phyloP scores from a whole-genome alignment of 2,329 filamentous ascomycete genomes.

The Fusarium nematophilum region DNA sequence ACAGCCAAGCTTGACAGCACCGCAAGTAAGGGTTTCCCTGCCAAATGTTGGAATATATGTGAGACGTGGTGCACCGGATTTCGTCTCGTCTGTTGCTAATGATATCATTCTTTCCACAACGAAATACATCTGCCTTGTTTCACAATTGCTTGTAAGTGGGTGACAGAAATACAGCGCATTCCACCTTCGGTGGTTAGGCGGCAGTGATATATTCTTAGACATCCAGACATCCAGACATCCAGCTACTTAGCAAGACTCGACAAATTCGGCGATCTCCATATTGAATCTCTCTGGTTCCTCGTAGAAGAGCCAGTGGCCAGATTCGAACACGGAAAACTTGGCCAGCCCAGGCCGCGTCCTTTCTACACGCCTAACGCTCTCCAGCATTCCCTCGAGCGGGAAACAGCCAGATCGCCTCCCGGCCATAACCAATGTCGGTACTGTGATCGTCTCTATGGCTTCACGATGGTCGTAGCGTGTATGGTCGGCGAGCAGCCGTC shows the following conservation, averaged over 20 bases:
- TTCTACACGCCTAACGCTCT: slow-evolving; percentile 40
- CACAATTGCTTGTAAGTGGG: slow-evolving; percentile 5
- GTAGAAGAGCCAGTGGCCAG: slow-evolving; percentile 44
- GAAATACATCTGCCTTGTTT: slow-evolving; percentile 16
- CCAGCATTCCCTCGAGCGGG: slow-evolving; percentile 42
- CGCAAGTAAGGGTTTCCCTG: slow-evolving; percentile 25
- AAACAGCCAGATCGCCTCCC: slow-evolving; percentile 42
- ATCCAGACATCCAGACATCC: not conserved
- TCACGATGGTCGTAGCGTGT: slow-evolving; percentile 44
- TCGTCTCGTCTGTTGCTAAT: slow-evolving; percentile 28
- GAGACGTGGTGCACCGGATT: slow-evolving; percentile 29
- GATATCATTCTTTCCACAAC: slow-evolving; percentile 16
- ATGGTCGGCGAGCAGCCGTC: slow-evolving; percentile 42
- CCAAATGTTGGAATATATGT: slow-evolving; percentile 10
- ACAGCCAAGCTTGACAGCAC: slow-evolving; percentile 21
- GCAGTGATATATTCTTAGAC: not conserved
- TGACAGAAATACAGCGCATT: not conserved
- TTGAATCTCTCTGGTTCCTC: slow-evolving; percentile 43
- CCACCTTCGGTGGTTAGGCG: not conserved
- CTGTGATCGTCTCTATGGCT: slow-evolving; percentile 38
- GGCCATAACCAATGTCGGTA: slow-evolving; percentile 43
- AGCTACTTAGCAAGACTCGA: slow-evolving; percentile 21
- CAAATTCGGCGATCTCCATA: slow-evolving; percentile 38
- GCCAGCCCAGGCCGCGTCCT: slow-evolving; percentile 33
- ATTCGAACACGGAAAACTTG: slow-evolving; percentile 38